Evolutionary conservation across 495 filamentous ascomycete genomes (phyloP), one percentile per base, ranked within the genome.

Genomic region (Talaromyces proteolyticus): DNA sequence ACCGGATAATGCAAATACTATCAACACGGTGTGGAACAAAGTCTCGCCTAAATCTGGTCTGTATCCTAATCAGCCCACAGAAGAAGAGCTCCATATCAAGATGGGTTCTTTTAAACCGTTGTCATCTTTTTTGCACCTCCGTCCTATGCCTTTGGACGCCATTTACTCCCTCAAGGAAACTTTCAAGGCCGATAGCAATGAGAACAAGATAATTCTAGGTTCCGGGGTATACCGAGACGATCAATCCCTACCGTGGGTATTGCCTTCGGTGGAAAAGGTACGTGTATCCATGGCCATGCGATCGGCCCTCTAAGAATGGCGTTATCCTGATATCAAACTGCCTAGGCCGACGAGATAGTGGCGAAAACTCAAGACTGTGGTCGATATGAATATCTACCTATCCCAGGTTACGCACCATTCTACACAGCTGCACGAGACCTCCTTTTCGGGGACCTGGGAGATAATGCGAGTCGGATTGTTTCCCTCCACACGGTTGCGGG

Each of bases 401-500:
- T 59, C 23, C 42, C 41, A 20, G 53, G 55, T 0, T 38, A 43
- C 16, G 21, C 42, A 4, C 40, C 12, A 24, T 54, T 59, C 18
- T 34, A 55, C 2, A 23, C 43, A 2, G 20, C 50, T 4, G 54
- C 57, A 5, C 38, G 44, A 18, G 42, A 49, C 14, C 49, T 60
- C 10, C 22, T 48, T 26, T 55, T 60, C n/a, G 51, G 49, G 11
- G 17, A 29, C 19, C 21, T 10, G 44, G 38, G 44, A 4, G 6
- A 24, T 8, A 39, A 17, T 14, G 29, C 42, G 29, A 26, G 40
- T 14, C 47, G 48, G 16, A 26, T 46, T 19, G 26, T 42, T 14
- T 40, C 42, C 11, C n/a, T 60, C 6, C 85, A 88, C 63, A 88
- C 88, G 52, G 83, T 92, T 68, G 88, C 87, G 44, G 88, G 88